Base-by-base conservation (phyloP, 768 basidiomycete genomes). In the Russula virescens region DNA sequence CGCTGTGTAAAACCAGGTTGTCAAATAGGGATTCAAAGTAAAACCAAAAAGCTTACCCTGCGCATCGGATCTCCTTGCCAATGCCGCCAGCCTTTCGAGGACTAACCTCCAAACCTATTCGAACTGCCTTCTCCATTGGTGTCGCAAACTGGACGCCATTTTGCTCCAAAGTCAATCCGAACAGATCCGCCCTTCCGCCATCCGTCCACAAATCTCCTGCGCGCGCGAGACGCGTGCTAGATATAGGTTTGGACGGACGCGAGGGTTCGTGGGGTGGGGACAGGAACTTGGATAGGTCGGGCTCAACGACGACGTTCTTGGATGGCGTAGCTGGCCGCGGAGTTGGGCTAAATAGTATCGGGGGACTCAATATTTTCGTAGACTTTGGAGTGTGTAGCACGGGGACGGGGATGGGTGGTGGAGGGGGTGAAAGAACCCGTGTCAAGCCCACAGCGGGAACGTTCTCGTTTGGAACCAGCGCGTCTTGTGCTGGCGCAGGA, bases 61-160 rank as follows among this genome's bases (percentile, higher is more conserved):
- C 54, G 47, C 80, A 65, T 78, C 83, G 34, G 73, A 70, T 28
- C 73, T 75, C 69, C 78, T 79, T 18, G 74, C 75, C 73, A 73
- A 23, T 58, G 58, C 58, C 64, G 58, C 58, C 64, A 14, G 73
- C 73, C 72, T 86, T 87, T 66, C 82, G 78, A 0, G 86, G 86
- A 71, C 84, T 87, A 57, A 84, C 68, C 62, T 78, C 77, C 43
- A 87, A 67, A 1, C 83, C 85, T n/a, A 83, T 78, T 13, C 74
- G 73, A 1, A 75, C 69, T 65, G 80, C 76, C 2, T 69, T 70
- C 50, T 77, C 75, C 18, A 72, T 70, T 14, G 70, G 66, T 9
- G 75, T 74, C 2, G 69, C 76, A 71, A 66, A 79, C 57, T 52
- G 75, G 61, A 70, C 70, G 0, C 73, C 73, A 43, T 81, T 75